These are phyloP conservation scores for Xylaria polymorpha DNA, from an alignment of 2,329 filamentous ascomycete genomes.

Conservation along the genomic window DNA sequence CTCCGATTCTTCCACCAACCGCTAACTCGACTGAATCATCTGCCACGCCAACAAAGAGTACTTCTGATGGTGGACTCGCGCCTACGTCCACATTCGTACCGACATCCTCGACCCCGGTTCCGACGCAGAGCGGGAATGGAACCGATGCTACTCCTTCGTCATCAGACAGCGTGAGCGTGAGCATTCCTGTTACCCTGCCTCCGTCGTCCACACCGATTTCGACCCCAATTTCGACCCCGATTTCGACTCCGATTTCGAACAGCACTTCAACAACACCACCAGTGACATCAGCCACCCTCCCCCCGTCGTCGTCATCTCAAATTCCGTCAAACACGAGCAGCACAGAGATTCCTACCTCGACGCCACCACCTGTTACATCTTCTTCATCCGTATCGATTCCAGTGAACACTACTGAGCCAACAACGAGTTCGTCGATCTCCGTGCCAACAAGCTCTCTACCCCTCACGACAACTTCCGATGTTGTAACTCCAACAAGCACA, in stretches of 20 bases:
- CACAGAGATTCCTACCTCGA: constrained; percentile 21
- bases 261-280: constrained; percentile 33
- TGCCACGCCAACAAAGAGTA: constrained; percentile 12
- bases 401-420: constrained; percentile 27
- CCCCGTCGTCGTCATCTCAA: constrained; percentile 13
- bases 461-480: constrained; percentile 26
- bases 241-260: constrained; percentile 22
- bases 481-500: constrained; percentile 33
- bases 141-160: constrained; percentile 38
- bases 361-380: constrained; percentile 20
- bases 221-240: constrained; percentile 15
- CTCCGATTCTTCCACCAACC: constrained; percentile 6
- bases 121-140: constrained; percentile 37
- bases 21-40: constrained; percentile 39
- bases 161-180: constrained; percentile 36
- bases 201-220: constrained; percentile 26
- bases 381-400: constrained; percentile 26
- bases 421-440: constrained; percentile 12
- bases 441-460: constrained; percentile 30
- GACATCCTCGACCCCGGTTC: constrained; percentile 25
- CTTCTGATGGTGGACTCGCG: constrained; percentile 29
- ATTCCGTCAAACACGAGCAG: constrained; percentile 30
- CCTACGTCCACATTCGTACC: constrained; percentile 31
- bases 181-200: constrained; percentile 34
- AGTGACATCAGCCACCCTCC: constrained; percentile 22